Base-by-base conservation (phyloP, 306 rosid species). In the Prunus mira region DNA sequence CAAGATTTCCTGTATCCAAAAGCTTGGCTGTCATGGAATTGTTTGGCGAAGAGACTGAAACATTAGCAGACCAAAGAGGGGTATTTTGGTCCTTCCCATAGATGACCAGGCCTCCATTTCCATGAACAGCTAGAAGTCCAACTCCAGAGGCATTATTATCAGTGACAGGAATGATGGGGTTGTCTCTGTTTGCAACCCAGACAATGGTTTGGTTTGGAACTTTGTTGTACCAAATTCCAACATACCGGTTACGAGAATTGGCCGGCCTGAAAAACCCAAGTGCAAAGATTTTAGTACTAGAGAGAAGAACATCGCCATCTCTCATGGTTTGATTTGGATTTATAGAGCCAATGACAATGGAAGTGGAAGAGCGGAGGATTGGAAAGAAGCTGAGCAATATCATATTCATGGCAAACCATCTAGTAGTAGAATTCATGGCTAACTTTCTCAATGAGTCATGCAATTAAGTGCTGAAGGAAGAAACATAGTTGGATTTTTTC, bases 181-280 rank as follows among this genome's bases (percentile, higher is more conserved):
- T 50, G 72, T 88, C 81, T 76, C 86, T 78, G 72, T 89, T 92
- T 14, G 96, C 91, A 57, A 90, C 86, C 97, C 97, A 92, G 14
- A 92, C 91, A 8, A 86, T 45, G 30, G 88, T 86, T 77, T 74
- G 19, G 9, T 12, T 18, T 3, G 77, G 63, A 43, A 75, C 24
- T 27, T 50, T 76, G 68, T 75, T 3, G 71, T 87, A 92, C 96
- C 96, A 86, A 45, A 92, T 79, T 19, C 93, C 96, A 13, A 69
- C 73, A 17, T 81, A 80, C 11, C 76, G 61, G 14, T 52, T 45
- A 7, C 1, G 74, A 4, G 96, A 92, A 69, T 76, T 69, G 6
- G 45, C 18, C 7, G 76, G 83, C 76, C 80, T 85, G 80, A 87
- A 91, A 79, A 89, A 89, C 52, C 94, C 89, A 20, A 91, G 87